Evolutionary conservation across 495 filamentous ascomycete species (phyloP).

Genomic region (Evernia prunastri): DNA sequence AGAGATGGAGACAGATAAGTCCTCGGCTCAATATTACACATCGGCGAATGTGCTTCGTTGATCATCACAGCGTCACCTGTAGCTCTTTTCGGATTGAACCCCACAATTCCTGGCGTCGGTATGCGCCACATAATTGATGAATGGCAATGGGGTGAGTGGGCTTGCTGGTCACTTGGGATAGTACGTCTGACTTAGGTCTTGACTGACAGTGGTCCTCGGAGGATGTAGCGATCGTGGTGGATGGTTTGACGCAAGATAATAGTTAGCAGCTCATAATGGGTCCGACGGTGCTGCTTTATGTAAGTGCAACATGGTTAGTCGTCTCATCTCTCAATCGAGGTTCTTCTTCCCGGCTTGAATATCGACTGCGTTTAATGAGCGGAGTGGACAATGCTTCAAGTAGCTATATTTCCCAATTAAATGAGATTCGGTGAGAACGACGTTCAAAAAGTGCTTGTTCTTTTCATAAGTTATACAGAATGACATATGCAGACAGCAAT

Average conservation of each 20-base stretch:
- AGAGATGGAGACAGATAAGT: constrained; percentile 20
- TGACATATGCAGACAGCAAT: not conserved
- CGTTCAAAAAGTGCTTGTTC: not conserved
- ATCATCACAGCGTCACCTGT: constrained; percentile 10
- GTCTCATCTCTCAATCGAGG: constrained; percentile 17
- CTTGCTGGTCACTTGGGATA: constrained; percentile 17
- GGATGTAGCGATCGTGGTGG: constrained; percentile 9
- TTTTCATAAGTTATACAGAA: not conserved
- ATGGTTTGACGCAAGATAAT: constrained; percentile 3
- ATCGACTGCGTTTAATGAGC: not conserved
- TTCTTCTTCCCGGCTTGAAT: not conserved
- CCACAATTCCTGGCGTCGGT: not conserved
- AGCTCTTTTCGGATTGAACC: not conserved
- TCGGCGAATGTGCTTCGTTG: constrained; percentile 11
- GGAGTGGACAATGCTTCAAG: not conserved
- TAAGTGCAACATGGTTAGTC: constrained; percentile 29
- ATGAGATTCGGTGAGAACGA: not conserved
- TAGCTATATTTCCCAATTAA: not conserved
- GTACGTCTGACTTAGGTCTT: constrained; percentile 20
- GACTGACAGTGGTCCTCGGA: constrained; percentile 17
- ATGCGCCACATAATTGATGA: not conserved
- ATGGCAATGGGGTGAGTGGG: constrained; percentile 26
- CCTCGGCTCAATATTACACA: constrained; percentile 8
- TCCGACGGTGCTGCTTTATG: constrained; percentile 23
- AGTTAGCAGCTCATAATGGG: constrained; percentile 17